Evolutionary conservation across 2,329 filamentous ascomycete genomes (phyloP), one percentile per base, ranked within the genome.

Genomic region (Penicillium sp.): DNA sequence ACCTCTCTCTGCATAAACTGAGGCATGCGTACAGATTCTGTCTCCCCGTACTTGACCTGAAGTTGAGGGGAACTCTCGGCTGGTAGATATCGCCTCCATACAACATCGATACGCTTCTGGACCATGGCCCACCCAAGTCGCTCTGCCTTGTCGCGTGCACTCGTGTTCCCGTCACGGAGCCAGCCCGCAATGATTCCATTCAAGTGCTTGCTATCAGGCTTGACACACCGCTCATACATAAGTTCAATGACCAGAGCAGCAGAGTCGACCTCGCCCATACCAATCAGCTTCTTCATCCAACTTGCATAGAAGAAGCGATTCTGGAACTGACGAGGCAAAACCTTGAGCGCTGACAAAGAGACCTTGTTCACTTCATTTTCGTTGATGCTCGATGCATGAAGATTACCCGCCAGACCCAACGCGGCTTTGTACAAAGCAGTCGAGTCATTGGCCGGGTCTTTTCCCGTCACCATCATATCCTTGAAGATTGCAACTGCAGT

Each of bases 241-340:
- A 89, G 76, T 13, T 85, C 78, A 26, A 93, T 73, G 8, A 94
- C 87, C 52, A 81, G 79, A 45, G 80, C 76, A 3, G 88, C 87
- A 2, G 84, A 85, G 49, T 85, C 79, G 13, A 87, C 70, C 56
- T 88, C 79, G 2, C 82, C 82, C 51, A 83, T 79, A 15, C 83
- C 84, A 49, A 94, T 85, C 8, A 94, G 78, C 43, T 85, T 82
- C 68, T 91, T 91, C 62, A 95, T 77, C 90, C 89, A 95, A 60
- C 88, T 90, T 31, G 84, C 86, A 57, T 89, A 85, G 68, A 95
- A 87, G 68, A 88, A 91, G 55, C 84, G 83, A 66, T 94, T 93
- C 40, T 75, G 71, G 48, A 78, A 76, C 31, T 65, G 66, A 12
- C 68, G 64, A 4, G 81, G 81, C 19, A 84, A 62, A 26, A 73